These are phyloP conservation scores for Kodamaea jinghongensis DNA, from an alignment of 805 yeast genomes.

Conservation along the genomic window DNA sequence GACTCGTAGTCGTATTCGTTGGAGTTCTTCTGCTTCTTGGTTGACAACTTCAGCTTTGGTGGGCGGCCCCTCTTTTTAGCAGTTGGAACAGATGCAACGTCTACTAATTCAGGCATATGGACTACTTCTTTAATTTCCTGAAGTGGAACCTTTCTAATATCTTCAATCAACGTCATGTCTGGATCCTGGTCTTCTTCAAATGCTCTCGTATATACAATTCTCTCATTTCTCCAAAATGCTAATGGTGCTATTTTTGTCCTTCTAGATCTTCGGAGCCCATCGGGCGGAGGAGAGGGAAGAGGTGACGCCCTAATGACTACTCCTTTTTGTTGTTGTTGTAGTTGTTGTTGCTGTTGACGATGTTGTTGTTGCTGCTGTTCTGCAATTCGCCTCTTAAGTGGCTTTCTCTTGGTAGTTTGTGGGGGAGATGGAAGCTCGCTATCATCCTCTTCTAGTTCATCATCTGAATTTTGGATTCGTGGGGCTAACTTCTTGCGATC, in stretches of 20 bases:
- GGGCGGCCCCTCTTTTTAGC: conserved; percentile 18
- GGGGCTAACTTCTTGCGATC: conserved; percentile 9
- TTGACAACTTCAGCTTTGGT: conserved; percentile 11
- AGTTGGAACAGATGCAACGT: conserved; percentile 1
- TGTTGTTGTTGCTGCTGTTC: conserved; percentile 3
- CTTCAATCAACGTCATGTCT: conserved; percentile 37
- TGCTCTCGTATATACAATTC: conserved; percentile 53
- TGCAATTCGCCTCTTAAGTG: conserved; percentile 14
- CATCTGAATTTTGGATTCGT: conserved; percentile 14
- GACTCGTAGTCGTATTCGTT: conserved; percentile 29
- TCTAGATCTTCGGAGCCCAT: conserved; percentile 58
- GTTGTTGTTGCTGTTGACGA: conserved; percentile 2
- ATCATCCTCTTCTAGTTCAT: conserved; percentile 28
- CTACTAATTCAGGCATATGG: conserved; percentile 40
- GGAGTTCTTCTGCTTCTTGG: conserved; percentile 11
- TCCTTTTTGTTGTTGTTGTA: conserved; percentile 2
- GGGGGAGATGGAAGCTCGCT: conserved; percentile 13
- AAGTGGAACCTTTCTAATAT: conserved; percentile 41
- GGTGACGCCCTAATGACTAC: conserved; percentile 24
- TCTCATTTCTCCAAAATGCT: conserved; percentile 83
- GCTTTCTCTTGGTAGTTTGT: conserved; percentile 12
- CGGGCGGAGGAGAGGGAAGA: conserved; percentile 44
- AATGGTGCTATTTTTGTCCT: conserved; percentile 68
- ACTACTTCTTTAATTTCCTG: conserved; percentile 60
- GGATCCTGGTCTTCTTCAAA: conserved; percentile 35